A percentile compares a stretch with the other conserved stretches of the same genome.
phyloP scores from a whole-genome alignment of 805 yeast genomes.

The Pichia deserticola region DNA sequence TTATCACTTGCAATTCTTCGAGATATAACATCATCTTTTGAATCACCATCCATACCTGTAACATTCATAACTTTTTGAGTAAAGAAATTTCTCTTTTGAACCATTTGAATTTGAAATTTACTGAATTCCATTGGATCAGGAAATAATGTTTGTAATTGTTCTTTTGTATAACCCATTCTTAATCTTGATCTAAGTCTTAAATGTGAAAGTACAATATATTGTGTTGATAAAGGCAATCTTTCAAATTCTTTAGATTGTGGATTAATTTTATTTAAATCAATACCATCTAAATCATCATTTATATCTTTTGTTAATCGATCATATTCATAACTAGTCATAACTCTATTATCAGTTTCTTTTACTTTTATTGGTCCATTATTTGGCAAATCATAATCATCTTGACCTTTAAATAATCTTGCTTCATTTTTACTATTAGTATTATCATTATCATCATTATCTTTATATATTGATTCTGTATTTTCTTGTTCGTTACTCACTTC shows the following conservation, averaged over 20 bases:
- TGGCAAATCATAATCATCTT: constrained; percentile 87
- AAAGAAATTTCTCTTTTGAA: constrained; percentile 80
- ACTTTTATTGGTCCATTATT: constrained; percentile 39
- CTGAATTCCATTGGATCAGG: constrained; percentile 88
- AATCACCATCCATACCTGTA: constrained; percentile 66
- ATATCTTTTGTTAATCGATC: constrained; percentile 50
- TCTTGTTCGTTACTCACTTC: constrained; percentile 9
- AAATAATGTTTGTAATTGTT: constrained; percentile 75
- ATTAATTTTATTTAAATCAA: constrained; percentile 68
- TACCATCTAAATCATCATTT: constrained; percentile 56
- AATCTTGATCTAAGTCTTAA: constrained; percentile 77
- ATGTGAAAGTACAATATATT: constrained; percentile 80
- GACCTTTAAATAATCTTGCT: constrained; percentile 34
- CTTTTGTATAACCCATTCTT: constrained; percentile 91
- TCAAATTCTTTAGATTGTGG: constrained; percentile 76
- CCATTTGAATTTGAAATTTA: constrained; percentile 86
- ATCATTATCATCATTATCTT: constrained; percentile 18
- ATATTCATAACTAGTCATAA: constrained; percentile 68
- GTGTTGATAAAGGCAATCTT: constrained; percentile 73
- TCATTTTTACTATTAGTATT: no score
- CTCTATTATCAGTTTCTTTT: constrained; percentile 55
- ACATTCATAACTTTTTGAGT: constrained; percentile 83
- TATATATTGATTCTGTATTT: not conserved
- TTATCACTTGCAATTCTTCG: constrained; percentile 78
- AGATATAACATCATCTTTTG: constrained; percentile 28